phyloP scores from a whole-genome alignment of 2,329 filamentous ascomycete genomes.

The Penicillium sp. region DNA sequence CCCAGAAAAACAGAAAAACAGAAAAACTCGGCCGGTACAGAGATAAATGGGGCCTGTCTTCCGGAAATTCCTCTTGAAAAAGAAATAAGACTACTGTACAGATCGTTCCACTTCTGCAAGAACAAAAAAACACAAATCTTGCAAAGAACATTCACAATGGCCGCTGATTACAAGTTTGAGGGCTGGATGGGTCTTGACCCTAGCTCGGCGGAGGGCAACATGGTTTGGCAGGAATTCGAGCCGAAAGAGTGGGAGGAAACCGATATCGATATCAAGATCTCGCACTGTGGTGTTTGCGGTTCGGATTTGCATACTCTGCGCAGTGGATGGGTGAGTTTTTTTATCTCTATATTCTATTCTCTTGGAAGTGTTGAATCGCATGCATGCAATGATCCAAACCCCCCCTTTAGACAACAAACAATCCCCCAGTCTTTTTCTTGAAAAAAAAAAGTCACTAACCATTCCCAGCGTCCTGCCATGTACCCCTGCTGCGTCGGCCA shows the following conservation, averaged over 20 bases:
- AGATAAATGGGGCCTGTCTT: background rate
- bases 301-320: conserved; percentile 59
- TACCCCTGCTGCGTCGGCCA: conserved; percentile 60
- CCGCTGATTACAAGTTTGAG: conserved; percentile 53
- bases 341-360: background rate
- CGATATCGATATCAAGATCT: conserved; percentile 64
- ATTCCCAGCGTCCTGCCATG: conserved; percentile 26
- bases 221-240: conserved; percentile 57
- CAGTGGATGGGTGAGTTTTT: conserved; percentile 44
- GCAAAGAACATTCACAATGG: conserved; percentile 9
- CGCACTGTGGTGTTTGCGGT: conserved; percentile 66
- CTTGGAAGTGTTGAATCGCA: no score
- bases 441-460: background rate
- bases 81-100: background rate
- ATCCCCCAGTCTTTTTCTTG: no score
- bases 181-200: conserved; percentile 58
- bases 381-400: no score
- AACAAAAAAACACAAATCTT: background rate
- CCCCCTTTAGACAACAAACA: background rate
- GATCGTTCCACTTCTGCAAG: background rate
- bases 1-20: background rate
- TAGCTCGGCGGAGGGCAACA: conserved; percentile 52
- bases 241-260: conserved; percentile 67
- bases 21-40: background rate
- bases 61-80: background rate